Percentiles rank a stretch among this genome's conserved stretches.
Evolutionary conservation across 441 rosid species (phyloP).

Genomic region (Pelargonium citronellum): DNA sequence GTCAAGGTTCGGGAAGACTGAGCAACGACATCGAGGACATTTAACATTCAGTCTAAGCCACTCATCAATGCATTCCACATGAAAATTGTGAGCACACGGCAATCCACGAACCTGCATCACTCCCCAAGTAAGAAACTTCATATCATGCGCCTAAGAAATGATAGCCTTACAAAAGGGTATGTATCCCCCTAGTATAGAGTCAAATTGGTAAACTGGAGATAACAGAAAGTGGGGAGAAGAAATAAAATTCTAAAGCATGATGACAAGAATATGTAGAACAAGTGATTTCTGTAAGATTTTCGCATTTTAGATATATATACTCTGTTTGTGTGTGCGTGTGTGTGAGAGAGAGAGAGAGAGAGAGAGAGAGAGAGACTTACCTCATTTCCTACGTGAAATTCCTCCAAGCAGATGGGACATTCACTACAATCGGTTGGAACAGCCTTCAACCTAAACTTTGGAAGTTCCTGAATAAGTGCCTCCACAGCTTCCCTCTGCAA

Average conservation of each 20-base stretch:
- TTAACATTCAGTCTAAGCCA: conserved; percentile 95
- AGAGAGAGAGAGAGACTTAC: conserved; percentile 27
- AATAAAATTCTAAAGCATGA: too few species aligned
- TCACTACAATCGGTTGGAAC: conserved; percentile 95
- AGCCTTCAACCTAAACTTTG: conserved; percentile 88
- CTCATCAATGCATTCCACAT: conserved; percentile 89
- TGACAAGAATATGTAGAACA: too few species aligned
- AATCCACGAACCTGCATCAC: conserved; percentile 85
- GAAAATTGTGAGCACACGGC: conserved; percentile 99
- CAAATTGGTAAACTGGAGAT: too few species aligned
- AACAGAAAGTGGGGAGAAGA: too few species aligned
- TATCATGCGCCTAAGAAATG: neutral
- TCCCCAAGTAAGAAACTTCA: conserved; percentile 17
- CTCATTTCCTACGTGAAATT: conserved; percentile 85
- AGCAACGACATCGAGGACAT: conserved; percentile 95
- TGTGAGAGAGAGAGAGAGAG: neutral
- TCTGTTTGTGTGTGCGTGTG: too few species aligned
- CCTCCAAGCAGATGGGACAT: conserved; percentile 96
- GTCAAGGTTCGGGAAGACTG: conserved; percentile 94
- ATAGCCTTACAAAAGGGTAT: neutral
- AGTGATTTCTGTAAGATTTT: too few species aligned
- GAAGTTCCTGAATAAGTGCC: conserved; percentile 97
- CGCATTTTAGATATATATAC: too few species aligned
- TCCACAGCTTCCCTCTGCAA: conserved; percentile 93
- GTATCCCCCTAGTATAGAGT: neutral